These are phyloP conservation scores for Gigaspora rosea DNA, from an alignment of 192 early-diverging fungal species.

Conservation along the genomic window DNA sequence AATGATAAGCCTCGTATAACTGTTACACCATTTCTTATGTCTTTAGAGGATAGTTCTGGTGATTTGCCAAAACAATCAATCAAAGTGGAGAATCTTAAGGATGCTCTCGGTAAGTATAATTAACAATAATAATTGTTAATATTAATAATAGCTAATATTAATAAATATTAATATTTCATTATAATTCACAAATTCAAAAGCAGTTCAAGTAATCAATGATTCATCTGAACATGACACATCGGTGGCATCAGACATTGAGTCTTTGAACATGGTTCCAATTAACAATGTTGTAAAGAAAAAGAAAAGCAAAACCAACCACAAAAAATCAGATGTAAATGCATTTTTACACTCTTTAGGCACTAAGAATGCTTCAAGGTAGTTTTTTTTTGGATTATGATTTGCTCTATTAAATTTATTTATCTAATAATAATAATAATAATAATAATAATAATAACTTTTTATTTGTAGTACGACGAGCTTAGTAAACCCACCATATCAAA, in stretches of 20 bases:
- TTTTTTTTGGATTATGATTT: not conserved
- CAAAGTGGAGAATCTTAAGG: constrained; percentile 7
- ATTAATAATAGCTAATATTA: no score
- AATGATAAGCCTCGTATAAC: not conserved
- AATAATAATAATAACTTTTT: not conserved
- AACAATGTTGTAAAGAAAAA: not conserved
- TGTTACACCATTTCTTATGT: constrained; percentile 3
- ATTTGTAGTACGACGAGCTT: constrained; percentile 9
- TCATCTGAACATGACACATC: constrained; percentile 26
- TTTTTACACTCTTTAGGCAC: constrained; percentile 17
- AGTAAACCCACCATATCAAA: constrained; percentile 21
- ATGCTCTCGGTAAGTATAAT: constrained; percentile 13
- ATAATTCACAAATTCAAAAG: not conserved
- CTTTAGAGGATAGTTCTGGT: constrained; percentile 25
- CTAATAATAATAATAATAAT: not conserved
- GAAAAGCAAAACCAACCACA: not conserved
- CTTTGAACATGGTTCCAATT: constrained; percentile 6
- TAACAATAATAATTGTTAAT: not conserved
- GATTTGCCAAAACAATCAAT: constrained; percentile 12
- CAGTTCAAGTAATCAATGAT: constrained; percentile 15
- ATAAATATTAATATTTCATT: not conserved
- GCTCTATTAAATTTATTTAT: no score
- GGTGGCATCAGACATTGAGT: constrained; percentile 25
- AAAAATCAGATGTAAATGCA: constrained; percentile 2
- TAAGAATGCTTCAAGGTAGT: constrained; percentile 14